Conservation (phyloP, 1,284 basidiomycete genomes). For the Ganoderma leucocontextum region DNA sequence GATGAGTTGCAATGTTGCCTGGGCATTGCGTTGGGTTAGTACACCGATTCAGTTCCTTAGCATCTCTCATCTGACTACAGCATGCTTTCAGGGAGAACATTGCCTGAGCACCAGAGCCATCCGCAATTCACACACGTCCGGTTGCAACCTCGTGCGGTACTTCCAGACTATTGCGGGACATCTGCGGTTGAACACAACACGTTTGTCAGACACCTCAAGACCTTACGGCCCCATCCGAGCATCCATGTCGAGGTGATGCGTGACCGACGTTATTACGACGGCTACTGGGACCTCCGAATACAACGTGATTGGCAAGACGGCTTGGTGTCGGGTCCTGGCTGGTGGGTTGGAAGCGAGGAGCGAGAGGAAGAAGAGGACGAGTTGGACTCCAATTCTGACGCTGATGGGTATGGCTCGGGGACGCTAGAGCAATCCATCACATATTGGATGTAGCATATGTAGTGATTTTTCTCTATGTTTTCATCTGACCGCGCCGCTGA, state of each 20-base stretch:
- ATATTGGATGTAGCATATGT: neutral
- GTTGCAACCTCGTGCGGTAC: slow-evolving; percentile 5
- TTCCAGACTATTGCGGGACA: neutral
- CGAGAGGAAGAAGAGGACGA: slow-evolving; percentile 10
- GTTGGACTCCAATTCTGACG: neutral
- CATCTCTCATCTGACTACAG: neutral
- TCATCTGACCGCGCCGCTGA: neutral
- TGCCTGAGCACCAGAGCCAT: neutral
- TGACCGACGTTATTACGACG: slow-evolving; percentile 1
- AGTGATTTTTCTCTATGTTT: neutral
- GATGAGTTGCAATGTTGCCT: slow-evolving; percentile 4
- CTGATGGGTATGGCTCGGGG: neutral
- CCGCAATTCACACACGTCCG: slow-evolving; percentile 8
- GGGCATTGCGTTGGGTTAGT: neutral
- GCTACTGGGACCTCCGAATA: slow-evolving; percentile 17
- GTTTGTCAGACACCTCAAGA: slow-evolving; percentile 13
- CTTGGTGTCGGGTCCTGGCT: neutral
- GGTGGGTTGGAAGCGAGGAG: slow-evolving; percentile 13
- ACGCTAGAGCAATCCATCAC: neutral
- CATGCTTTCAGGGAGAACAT: neutral
- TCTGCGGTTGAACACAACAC: neutral
- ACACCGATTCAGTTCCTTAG: neutral
- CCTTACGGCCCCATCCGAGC: slow-evolving; percentile 2
- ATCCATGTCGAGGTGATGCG: slow-evolving; percentile 16
- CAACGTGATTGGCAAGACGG: slow-evolving; percentile 9